phyloP scores from a whole-genome alignment of 495 filamentous ascomycete species.

The Aspergillus sparsus region DNA sequence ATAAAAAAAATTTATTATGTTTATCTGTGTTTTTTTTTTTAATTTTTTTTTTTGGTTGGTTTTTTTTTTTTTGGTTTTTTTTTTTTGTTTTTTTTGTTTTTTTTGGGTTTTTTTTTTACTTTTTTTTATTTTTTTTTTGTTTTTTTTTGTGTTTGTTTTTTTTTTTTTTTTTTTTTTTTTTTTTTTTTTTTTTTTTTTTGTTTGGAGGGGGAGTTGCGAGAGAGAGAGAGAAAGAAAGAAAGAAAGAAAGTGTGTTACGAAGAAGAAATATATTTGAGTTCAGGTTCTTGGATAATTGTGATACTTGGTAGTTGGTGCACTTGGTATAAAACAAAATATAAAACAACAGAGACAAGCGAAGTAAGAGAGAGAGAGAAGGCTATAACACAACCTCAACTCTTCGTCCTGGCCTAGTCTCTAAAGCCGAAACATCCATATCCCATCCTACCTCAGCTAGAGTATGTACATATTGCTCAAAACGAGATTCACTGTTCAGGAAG shows the following conservation, averaged over 20 bases:
- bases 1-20: no score
- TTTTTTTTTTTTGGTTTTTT: no score
- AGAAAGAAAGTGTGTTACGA: no score
- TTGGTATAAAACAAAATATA: neutral
- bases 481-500: constrained; percentile 37
- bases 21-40: no score
- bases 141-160: neutral
- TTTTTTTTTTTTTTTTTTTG: constrained; percentile 2
- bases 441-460: constrained; percentile 55
- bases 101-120: neutral
- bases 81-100: no score
- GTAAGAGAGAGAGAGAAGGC: neutral
- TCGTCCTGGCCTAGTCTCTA: constrained; percentile 58
- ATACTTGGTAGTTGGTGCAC: no score
- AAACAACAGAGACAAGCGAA: neutral
- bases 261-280: no score
- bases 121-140: neutral
- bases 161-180: neutral
- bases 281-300: no score
- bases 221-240: no score
- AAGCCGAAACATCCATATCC: constrained; percentile 57
- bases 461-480: constrained; percentile 44
- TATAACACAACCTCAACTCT: constrained; percentile 29
- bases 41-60: no score
- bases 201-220: neutral